Base-by-base conservation (phyloP, 768 basidiomycete genomes). In the Trametes villosa region DNA sequence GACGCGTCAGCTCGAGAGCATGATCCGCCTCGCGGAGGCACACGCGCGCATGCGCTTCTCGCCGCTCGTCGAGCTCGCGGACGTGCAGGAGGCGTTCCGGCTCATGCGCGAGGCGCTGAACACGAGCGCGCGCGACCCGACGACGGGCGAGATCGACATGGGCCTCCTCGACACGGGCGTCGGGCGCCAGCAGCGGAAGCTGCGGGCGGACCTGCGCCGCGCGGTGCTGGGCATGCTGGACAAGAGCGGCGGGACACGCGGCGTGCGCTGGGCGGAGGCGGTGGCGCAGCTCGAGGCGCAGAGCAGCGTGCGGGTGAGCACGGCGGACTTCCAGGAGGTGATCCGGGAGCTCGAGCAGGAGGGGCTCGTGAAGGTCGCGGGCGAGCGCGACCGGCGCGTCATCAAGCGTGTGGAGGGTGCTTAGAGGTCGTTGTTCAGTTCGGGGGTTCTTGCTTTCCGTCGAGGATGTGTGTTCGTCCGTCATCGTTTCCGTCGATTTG, bases 131-230 rank as follows among this genome's bases (percentile, higher is more conserved):
- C 96, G 96, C 81, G 96, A 98, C 74, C 96, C 96, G 11, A 82
- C 92, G 24, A 98, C 96, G 13, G 96, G 96, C 53, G 94, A 96
- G 82, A 96, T 98, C 70, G 96, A 98, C 73, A 92, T 98, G 86
- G 92, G 95, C 54, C 74, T 99, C 70, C 82, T 99, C 67, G 96
- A 94, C 71, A 96, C 94, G 2, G 97, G 97, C 2, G 93, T 94
- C 3, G 94, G 92, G 2, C 81, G 86, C 52, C 91, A 94, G 26
- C 91, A 96, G 76, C 80, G 94, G 66, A 88, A 87, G 72, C 69
- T 96, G 75, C 83, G 87, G 45, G 92, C 91, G n/a, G 96, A 97
- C 74, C 88, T 98, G 83, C 86, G 90, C 67, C 86, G 83, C 68
- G 97, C 93, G 69, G 75, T 98, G 13, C 68, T 94, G 67, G 77